phyloP scores from a whole-genome alignment of 495 filamentous ascomycete species.

The Aspergillus biplanus region DNA sequence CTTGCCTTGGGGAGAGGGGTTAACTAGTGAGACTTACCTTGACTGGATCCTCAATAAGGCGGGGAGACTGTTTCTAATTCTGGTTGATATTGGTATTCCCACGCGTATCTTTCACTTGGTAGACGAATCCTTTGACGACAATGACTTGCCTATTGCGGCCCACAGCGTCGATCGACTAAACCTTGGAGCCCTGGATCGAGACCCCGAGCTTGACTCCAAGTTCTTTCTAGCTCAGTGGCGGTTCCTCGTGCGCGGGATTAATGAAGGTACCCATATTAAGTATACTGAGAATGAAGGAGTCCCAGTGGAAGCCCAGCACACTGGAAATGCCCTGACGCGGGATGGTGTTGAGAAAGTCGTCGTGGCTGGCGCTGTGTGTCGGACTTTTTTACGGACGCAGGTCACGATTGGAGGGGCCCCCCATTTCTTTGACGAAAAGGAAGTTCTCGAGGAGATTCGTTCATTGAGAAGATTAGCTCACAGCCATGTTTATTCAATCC shows the following conservation, averaged over 20 bases:
- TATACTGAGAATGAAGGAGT: conserved; percentile 81
- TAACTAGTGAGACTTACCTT: conserved; percentile 89
- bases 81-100: conserved; percentile 77
- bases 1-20: conserved; percentile 79
- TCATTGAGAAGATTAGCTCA: conserved; percentile 67
- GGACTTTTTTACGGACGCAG: conserved; percentile 69
- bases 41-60: conserved; percentile 88
- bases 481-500: conserved; percentile 79
- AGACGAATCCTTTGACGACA: conserved; percentile 86
- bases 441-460: conserved; percentile 71
- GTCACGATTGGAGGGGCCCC: conserved; percentile 64
- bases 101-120: conserved; percentile 85
- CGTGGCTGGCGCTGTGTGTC: conserved; percentile 47
- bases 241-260: conserved; percentile 73
- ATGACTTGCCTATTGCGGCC: conserved; percentile 79
- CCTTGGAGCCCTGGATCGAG: conserved; percentile 57
- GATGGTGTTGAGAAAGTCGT: conserved; percentile 68
- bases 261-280: conserved; percentile 68
- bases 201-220: conserved; percentile 66
- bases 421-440: conserved; percentile 62
- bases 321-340: conserved; percentile 48
- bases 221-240: conserved; percentile 85
- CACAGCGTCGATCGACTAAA: conserved; percentile 70
- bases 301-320: conserved; percentile 71
- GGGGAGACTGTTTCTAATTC: conserved; percentile 78